phyloP scores from a whole-genome alignment of 306 rosid species.

The Cucumis sativus region Cucumber_9930_V3 NC_026659.2:28312501-28313000 shows the following conservation, averaged over 20 bases:
- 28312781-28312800: conserved; percentile 55
- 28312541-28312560: background rate
- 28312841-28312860: conserved; percentile 89
- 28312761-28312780: conserved; percentile 80
- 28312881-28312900: conserved; percentile 88
- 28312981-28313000: conserved; percentile 74
- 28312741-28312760: conserved; percentile 40
- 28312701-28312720: conserved; percentile 77
- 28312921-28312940: conserved; percentile 47
- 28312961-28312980: conserved; percentile 53
- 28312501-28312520: background rate
- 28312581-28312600: background rate
- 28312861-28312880: conserved; percentile 45
- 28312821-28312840: conserved; percentile 95
- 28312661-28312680: background rate
- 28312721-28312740: conserved; percentile 53
- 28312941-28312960: conserved; percentile 69
- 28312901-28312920: conserved; percentile 86
- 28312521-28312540: background rate
- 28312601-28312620: background rate
- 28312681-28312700: conserved; percentile 11
- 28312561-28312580: background rate
- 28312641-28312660: background rate
- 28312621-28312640: background rate
- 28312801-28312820: conserved; percentile 62